These are phyloP conservation scores for Clathrus columnatus DNA, from an alignment of 768 basidiomycete genomes.

Conservation along the genomic window DNA sequence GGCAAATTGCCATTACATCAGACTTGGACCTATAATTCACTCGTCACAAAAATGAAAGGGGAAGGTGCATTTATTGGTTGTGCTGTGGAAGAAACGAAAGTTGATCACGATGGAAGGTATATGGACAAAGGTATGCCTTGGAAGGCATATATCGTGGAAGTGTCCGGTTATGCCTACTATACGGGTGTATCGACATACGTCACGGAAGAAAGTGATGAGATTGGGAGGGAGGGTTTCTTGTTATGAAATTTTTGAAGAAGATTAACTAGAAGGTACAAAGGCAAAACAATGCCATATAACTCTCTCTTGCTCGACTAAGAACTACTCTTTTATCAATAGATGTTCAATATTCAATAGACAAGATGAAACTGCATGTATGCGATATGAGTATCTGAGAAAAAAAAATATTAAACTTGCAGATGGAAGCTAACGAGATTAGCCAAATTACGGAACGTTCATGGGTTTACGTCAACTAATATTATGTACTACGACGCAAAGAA, in stretches of 20 bases:
- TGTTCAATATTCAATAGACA: too few species aligned
- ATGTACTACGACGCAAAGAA: too few species aligned
- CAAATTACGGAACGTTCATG: too few species aligned
- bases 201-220: not conserved
- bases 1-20: slow-evolving; percentile 21
- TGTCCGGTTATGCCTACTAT: slow-evolving; percentile 8
- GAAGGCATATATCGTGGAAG: slow-evolving; percentile 5
- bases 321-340: too few species aligned
- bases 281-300: too few species aligned
- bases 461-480: too few species aligned
- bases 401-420: too few species aligned
- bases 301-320: too few species aligned
- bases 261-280: too few species aligned
- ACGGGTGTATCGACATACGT: slow-evolving; percentile 1
- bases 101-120: not conserved
- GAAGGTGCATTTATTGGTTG: slow-evolving; percentile 5
- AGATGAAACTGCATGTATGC: too few species aligned
- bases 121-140: not conserved
- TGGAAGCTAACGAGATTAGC: too few species aligned
- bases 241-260: not conserved
- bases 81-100: not conserved
- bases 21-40: slow-evolving; percentile 26
- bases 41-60: slow-evolving; percentile 20
- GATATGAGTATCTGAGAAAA: too few species aligned
- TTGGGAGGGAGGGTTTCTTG: slow-evolving; percentile 5